phyloP scores from a whole-genome alignment of 2,329 filamentous ascomycete species.

The Fusarium hostae region DNA sequence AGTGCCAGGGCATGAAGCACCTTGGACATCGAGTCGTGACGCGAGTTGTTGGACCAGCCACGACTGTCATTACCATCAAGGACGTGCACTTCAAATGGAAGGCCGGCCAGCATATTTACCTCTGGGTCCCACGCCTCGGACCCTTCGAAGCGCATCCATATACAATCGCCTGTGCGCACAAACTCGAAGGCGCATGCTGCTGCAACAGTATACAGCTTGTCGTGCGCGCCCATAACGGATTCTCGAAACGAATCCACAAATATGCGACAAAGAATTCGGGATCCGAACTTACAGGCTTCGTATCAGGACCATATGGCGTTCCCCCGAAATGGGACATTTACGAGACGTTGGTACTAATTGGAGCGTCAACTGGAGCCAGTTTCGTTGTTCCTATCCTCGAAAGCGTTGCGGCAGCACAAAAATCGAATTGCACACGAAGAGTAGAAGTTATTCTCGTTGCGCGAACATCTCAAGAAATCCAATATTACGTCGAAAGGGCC shows the following conservation, averaged over 20 bases:
- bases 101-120: conserved; percentile 70
- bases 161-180: conserved; percentile 68
- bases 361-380: conserved; percentile 71
- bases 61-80: conserved; percentile 69
- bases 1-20: conserved; percentile 59
- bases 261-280: conserved; percentile 55
- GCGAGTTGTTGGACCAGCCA: conserved; percentile 60
- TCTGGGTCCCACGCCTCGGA: conserved; percentile 68
- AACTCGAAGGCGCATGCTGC: conserved; percentile 61
- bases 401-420: conserved; percentile 57
- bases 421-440: conserved; percentile 60
- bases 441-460: conserved; percentile 66
- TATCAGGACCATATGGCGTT: conserved; percentile 66
- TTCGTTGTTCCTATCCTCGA: conserved; percentile 70
- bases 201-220: conserved; percentile 71
- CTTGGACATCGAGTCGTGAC: conserved; percentile 65
- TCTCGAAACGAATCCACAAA: conserved; percentile 64
- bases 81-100: conserved; percentile 69
- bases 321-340: conserved; percentile 68
- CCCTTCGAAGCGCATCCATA: conserved; percentile 69
- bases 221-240: conserved; percentile 65
- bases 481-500: conserved; percentile 64
- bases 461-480: conserved; percentile 62
- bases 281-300: conserved; percentile 53
- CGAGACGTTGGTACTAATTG: conserved; percentile 69